Conservation (phyloP, 139 green algal genomes). For the Chlorella sp. region DNA sequence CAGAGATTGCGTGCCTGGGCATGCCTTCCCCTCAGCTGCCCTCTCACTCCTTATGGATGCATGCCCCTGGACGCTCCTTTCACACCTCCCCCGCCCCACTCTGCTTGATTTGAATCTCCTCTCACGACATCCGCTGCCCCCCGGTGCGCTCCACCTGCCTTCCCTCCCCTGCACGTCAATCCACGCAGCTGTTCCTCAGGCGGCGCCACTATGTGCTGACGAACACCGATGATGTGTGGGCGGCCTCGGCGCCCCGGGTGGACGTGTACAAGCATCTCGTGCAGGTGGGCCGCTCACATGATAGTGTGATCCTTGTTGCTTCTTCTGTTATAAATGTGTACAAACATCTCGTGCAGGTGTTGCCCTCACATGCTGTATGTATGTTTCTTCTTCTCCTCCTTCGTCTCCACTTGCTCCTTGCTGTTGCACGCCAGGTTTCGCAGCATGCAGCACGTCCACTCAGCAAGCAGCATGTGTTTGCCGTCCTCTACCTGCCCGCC, state of each 20-base stretch:
- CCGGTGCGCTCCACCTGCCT: background rate
- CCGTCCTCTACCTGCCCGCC: background rate
- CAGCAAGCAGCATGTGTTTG: background rate
- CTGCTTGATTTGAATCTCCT: too few relatives aligned
- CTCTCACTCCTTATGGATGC: too few relatives aligned
- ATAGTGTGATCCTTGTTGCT: background rate
- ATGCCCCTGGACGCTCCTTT: too few relatives aligned
- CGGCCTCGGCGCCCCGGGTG: background rate
- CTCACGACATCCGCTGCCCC: too few relatives aligned
- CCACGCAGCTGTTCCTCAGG: background rate
- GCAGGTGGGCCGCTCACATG: background rate
- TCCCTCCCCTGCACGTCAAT: background rate
- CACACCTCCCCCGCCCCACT: too few relatives aligned
- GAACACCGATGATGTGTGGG: background rate
- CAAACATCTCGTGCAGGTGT: too few relatives aligned
- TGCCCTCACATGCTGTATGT: background rate
- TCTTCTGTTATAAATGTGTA: too few relatives aligned
- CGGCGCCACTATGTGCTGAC: background rate
- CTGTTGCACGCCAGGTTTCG: background rate
- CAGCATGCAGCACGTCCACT: background rate
- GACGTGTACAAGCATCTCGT: conserved; percentile 5
- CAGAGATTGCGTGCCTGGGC: too few relatives aligned
- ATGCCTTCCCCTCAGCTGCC: too few relatives aligned
- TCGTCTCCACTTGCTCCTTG: background rate
- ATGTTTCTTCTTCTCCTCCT: background rate